These are phyloP conservation scores for Saprolegnia diclina DNA, from an alignment of 352 stramenopile genomes.

Conservation along the genomic window DNA sequence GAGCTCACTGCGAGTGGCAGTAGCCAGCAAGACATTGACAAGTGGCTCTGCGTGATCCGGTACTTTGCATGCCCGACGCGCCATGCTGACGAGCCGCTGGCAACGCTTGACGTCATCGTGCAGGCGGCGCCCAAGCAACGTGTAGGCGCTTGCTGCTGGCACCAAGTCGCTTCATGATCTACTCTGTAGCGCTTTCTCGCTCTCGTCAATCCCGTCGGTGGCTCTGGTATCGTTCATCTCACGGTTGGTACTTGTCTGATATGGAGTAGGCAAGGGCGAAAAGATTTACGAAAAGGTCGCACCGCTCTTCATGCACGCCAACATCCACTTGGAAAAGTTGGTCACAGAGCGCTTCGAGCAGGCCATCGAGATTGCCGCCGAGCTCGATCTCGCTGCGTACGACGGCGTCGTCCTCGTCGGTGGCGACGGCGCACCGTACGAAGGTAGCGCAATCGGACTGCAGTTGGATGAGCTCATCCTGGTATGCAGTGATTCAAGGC, in stretches of 20 bases:
- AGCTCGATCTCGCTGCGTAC: constrained; percentile 11
- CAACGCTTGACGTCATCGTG: constrained; percentile 2
- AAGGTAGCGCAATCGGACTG: background rate
- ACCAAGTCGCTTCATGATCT: background rate
- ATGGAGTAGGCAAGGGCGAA: constrained; percentile 20
- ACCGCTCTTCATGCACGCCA: constrained; percentile 15
- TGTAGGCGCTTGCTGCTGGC: background rate
- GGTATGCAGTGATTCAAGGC: constrained; percentile 21
- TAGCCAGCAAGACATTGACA: constrained; percentile 10
- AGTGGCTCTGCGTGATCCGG: constrained; percentile 17
- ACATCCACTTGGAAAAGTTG: constrained; percentile 21
- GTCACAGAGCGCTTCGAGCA: constrained; percentile 15
- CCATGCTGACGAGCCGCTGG: background rate
- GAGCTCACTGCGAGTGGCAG: background rate
- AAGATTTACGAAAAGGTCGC: constrained; percentile 23
- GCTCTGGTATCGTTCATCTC: constrained; percentile 3
- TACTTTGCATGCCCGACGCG: constrained; percentile 22
- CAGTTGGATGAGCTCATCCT: background rate
- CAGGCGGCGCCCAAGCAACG: constrained; percentile 11
- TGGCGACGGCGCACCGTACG: constrained; percentile 17
- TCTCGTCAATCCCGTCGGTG: constrained; percentile 18
- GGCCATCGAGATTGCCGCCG: constrained; percentile 9
- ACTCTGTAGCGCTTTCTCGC: constrained; percentile 17
- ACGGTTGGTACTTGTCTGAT: too few relatives aligned
- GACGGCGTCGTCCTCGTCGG: constrained; percentile 18